Base-by-base conservation (phyloP, 176 grass and related monocot species). In the Saccharum officinarum region DNA sequence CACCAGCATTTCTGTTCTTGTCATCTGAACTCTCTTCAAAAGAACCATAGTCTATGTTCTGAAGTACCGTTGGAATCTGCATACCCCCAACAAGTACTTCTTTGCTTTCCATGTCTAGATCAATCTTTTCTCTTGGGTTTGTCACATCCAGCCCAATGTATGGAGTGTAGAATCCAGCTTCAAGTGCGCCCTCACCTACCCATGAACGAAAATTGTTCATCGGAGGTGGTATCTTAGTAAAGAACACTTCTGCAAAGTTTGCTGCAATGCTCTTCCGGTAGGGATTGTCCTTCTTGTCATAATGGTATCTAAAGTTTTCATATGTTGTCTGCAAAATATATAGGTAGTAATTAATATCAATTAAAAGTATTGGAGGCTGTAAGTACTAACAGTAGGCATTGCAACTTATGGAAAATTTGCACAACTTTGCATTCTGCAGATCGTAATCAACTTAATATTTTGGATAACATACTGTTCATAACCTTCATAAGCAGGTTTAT, bases 1-100 rank as follows among this genome's bases (percentile, higher is more conserved):
- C 22, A 1, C 16, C 49, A 22, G 76, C 23, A 4, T 60, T 73
- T 62, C 1, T 75, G 40, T 30, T 62, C 71, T 82, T 87, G 12
- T 77, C 76, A 9, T 84, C 70, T 45, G 40, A 71, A 76, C 30
- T 82, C 59, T 92, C 86, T 42, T 91, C 88, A 25, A 82, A 87
- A 72, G 86, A 80, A 57, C 88, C 82, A 36, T 95, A 95, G 49
- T 95, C 93, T 88, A 95, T 67, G 66, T 92, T 88, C 80, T 87
- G 90, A 28, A 95, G 80, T 17, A 90, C 87, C 66, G 49, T 91
- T 82, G 90, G 90, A 49, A 95, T 88, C 30, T 82, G 80, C 73
- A 90, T 40, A 20, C 89, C 87, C 18, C 78, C 77, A 33, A 87
- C 41, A 18, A 82, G 37, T 31, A 78, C 63, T 67, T 77, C 69